Evolutionary conservation across 257 asterid genomes (phyloP).

Genomic region (Dorcoceras hygrometricum): DNA sequence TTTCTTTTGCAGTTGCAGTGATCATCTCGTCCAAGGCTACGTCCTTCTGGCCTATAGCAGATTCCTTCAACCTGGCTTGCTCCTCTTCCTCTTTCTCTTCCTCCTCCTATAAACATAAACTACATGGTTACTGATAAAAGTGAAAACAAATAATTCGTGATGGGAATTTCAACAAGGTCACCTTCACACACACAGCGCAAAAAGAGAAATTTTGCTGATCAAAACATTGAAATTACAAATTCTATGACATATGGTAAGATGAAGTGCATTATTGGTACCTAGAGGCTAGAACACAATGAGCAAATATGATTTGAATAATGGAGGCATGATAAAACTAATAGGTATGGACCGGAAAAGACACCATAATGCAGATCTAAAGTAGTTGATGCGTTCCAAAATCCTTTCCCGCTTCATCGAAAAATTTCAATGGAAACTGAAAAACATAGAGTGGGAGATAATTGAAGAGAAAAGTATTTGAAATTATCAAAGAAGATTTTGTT

Average conservation of each 20-base stretch:
- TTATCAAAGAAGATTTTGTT: slow-evolving; percentile 20
- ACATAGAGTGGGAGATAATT: slow-evolving; percentile 5
- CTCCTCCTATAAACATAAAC: slow-evolving; percentile 67
- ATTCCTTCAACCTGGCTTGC: slow-evolving; percentile 72
- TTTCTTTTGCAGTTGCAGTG: slow-evolving; percentile 65
- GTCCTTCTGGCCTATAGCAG: slow-evolving; percentile 60
- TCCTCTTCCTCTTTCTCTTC: slow-evolving; percentile 86
- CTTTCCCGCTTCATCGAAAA: slow-evolving; percentile 7
- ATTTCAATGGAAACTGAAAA: background rate
- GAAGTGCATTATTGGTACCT: background rate
- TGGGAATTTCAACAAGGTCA: slow-evolving; percentile 6
- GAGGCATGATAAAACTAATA: background rate
- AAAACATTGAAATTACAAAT: background rate
- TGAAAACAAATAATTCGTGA: background rate
- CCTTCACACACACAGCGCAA: background rate
- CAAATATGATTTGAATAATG: background rate
- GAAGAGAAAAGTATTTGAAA: slow-evolving; percentile 21
- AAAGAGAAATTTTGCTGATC: background rate
- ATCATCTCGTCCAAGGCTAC: slow-evolving; percentile 94
- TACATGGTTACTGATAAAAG: slow-evolving; percentile 21
- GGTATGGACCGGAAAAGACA: background rate
- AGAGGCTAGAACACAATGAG: background rate
- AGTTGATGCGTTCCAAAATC: slow-evolving; percentile 1
- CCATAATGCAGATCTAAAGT: slow-evolving; percentile 21
- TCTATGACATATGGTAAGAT: too few species aligned